Evolutionary conservation across 768 basidiomycete genomes (phyloP), one percentile per base, ranked within the genome.

Genomic region (Serendipita vermifera): DNA sequence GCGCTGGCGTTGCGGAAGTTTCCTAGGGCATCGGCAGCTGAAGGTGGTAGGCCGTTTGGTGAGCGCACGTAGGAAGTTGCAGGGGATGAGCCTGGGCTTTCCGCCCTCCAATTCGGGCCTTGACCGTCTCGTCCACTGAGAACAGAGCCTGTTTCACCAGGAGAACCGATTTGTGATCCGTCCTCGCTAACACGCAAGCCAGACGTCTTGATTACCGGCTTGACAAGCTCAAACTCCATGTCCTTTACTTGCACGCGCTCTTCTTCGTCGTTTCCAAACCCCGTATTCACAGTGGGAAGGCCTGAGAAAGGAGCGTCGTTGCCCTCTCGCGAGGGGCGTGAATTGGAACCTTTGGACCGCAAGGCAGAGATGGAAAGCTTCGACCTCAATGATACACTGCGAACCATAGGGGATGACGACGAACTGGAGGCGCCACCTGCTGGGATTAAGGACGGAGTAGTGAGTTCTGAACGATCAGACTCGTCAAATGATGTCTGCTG

Each of bases 171-270:
- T 9, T n/a, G 40, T 39, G 27, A 54, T 17, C 26, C 56, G 40
- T 54, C 55, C 24, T 29, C 58, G n/a, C 24, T 32, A 38, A n/a
- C 46, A 36, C 33, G 48, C n/a, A 24, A 29, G 4, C 38, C 53
- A n/a, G 35, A 55, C 5, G 38, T 27, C 22, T 55, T 54, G 33
- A 55, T 33, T 14, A 48, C 73, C 0, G 86, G 87, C 22, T 77
- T 73, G 32, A 89, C 73, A 13, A 88, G 76, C 68, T 87, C 83
- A 60, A 90, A 89, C 61, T 88, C 86, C 73, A 81, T 82, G 64
- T 88, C 83, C 64, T 85, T 71, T 5, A 88, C 82, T 56, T 89
- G 86, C 3, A 87, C 74, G 1, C 77, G 79, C 61, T 84, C 78
- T 36, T 72, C 69, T 3, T 76, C 73, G 66, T 68, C 54, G n/a